Conservation (phyloP, 768 basidiomycete genomes). For the Psilocybe cubensis region DNA sequence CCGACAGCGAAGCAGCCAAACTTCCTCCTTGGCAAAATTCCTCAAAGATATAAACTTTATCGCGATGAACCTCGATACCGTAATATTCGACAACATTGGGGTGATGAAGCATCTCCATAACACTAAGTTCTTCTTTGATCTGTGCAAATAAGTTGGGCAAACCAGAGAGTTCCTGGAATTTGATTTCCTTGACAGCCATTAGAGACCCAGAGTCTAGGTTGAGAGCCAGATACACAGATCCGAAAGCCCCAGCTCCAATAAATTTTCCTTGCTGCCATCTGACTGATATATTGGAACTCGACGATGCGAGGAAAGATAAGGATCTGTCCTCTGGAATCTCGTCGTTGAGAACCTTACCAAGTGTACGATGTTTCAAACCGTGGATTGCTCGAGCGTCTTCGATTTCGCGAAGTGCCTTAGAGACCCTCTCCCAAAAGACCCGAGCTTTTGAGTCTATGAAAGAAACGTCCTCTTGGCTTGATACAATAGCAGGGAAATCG, state of each 20-base stretch:
- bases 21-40: conserved; percentile 98
- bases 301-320: conserved; percentile 91
- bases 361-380: conserved; percentile 70
- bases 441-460: conserved; percentile 70
- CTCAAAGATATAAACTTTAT: conserved; percentile 99
- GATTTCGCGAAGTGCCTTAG: conserved; percentile 60
- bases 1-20: conserved; percentile 82
- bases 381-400: conserved; percentile 66
- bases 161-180: conserved; percentile 91
- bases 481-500: conserved; percentile 40
- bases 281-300: conserved; percentile 93
- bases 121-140: conserved; percentile 93
- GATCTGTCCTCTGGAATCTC: conserved; percentile 94
- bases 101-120: conserved; percentile 98
- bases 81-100: conserved; percentile 99
- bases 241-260: conserved; percentile 98
- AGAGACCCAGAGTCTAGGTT: conserved; percentile 94
- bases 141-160: conserved; percentile 87
- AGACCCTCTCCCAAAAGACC: conserved; percentile 74
- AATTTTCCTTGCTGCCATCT: conserved; percentile 99
- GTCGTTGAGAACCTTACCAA: conserved; percentile 93
- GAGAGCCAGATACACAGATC: conserved; percentile 98
- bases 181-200: conserved; percentile 99
- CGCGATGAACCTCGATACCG: conserved; percentile 97
- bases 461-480: conserved; percentile 45